Evolutionary conservation across 1,284 basidiomycete species (phyloP).

Genomic region (Peniophora sp.): DNA sequence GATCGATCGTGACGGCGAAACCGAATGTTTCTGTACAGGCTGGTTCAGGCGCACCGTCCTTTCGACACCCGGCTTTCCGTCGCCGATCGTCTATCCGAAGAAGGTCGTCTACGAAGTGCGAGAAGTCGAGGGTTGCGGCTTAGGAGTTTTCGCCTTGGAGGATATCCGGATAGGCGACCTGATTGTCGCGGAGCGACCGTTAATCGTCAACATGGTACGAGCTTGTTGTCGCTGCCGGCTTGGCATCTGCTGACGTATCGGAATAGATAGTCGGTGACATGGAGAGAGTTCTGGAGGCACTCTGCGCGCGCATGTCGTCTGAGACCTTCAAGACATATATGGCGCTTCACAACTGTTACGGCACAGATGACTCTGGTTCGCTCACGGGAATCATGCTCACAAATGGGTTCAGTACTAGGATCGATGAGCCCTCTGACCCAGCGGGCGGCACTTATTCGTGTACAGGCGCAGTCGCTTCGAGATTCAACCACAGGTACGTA

Average conservation of each 20-base stretch:
- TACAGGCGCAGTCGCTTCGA: background rate
- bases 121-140: background rate
- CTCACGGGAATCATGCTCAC: constrained; percentile 15
- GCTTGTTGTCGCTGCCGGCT: no score
- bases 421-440: constrained; percentile 7
- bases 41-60: background rate
- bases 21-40: background rate
- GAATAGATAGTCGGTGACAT: no score
- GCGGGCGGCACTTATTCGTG: background rate
- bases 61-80: background rate
- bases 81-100: background rate
- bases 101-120: background rate
- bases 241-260: no score
- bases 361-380: constrained; percentile 1
- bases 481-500: background rate
- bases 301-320: background rate
- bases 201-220: background rate
- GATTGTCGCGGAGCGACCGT: background rate
- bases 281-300: no score
- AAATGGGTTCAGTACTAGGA: constrained; percentile 17
- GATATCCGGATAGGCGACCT: background rate
- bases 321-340: constrained; percentile 7
- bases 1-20: background rate
- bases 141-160: background rate
- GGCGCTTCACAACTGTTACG: constrained; percentile 13